These are phyloP conservation scores for Beauveria brongniartii DNA, from an alignment of 2,329 filamentous ascomycete genomes.

Conservation along the genomic window DNA sequence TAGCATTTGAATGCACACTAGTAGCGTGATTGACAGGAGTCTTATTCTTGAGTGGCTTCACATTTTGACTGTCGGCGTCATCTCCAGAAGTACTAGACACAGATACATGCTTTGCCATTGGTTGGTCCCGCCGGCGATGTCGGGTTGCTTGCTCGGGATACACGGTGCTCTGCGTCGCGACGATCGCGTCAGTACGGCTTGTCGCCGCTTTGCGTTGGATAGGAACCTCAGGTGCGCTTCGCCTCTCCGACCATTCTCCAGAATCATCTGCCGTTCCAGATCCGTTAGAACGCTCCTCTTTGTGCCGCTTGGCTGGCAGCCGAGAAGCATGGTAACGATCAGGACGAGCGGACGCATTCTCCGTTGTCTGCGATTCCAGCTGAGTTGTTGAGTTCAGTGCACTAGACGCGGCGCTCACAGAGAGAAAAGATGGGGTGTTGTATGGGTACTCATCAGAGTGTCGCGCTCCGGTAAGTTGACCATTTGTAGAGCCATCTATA, in stretches of 20 bases:
- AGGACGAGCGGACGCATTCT: not conserved
- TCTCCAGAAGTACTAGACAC: constrained; percentile 18
- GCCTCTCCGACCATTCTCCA: constrained; percentile 5
- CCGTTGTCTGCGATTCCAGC: not conserved
- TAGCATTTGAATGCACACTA: not conserved
- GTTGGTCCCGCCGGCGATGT: constrained; percentile 16
- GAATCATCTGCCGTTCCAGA: constrained; percentile 16
- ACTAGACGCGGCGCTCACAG: constrained; percentile 49
- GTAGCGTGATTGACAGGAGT: not conserved
- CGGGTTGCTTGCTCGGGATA: constrained; percentile 14
- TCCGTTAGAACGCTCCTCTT: constrained; percentile 13
- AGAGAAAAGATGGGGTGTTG: constrained; percentile 37
- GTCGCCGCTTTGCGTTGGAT: constrained; percentile 14
- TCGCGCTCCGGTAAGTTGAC: constrained; percentile 21
- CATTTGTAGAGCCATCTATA: constrained; percentile 20
- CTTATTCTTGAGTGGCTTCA: constrained; percentile 5
- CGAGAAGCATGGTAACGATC: not conserved
- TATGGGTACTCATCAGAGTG: constrained; percentile 33
- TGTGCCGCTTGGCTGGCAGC: constrained; percentile 1
- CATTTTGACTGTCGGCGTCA: constrained; percentile 7
- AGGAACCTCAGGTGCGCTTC: not conserved
- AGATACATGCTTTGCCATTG: constrained; percentile 3
- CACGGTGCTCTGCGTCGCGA: constrained; percentile 11
- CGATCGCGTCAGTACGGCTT: constrained; percentile 11
- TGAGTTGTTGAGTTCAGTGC: constrained; percentile 33